Base-by-base conservation (phyloP, 495 filamentous ascomycete species). In the Podospora pseudoanserina region DNA sequence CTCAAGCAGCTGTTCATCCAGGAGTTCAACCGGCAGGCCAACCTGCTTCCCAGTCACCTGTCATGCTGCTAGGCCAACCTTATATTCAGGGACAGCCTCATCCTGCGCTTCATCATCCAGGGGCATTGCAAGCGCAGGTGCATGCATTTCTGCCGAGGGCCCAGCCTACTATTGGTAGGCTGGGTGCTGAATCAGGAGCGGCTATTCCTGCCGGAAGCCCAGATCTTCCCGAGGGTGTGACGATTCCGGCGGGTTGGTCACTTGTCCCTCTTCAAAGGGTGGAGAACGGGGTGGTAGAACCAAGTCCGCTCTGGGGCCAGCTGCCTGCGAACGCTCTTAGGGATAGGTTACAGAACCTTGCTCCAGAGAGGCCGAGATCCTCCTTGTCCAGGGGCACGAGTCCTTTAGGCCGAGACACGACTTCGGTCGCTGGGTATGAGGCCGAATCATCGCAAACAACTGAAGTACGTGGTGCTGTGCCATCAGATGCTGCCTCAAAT, bases 161-260 rank as follows among this genome's bases (percentile, higher is more conserved):
- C 4, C 74, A 76, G 62, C 74, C 82, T 65, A 71, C 78, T 5
- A 32, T 82, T n/a, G 78, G 76, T n/a, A 77, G 85, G 65, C 79
- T 76, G 53, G 81, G 69, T 16, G 64, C 76, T 44, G 72, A 79
- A 39, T 75, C 79, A 32, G 77, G 79, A 23, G 70, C 79, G 23
- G 77, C 87, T 7, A 83, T 93, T 65, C 81, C 84, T 26, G 78
- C 90, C 16, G 90, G 89, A 20, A 89, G 91, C 73, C 74, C 86
- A 26, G 86, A 90, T 56, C 80, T 94, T 20, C 92, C 92, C 3
- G 85, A 88, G 54, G 91, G 92, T 9, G 80, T 94, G 16, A 85
- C 79, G 15, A 86, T 96, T 32, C 92, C 92, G 2, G 81, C 85
- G 55, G 92, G 92, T 6, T 96, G 92, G 92, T 88, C 86, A 26